Percentiles rank a stretch among this genome's conserved stretches.
phyloP scores from a whole-genome alignment of 2,329 filamentous ascomycete species.

The Eutypella sp. region DNA sequence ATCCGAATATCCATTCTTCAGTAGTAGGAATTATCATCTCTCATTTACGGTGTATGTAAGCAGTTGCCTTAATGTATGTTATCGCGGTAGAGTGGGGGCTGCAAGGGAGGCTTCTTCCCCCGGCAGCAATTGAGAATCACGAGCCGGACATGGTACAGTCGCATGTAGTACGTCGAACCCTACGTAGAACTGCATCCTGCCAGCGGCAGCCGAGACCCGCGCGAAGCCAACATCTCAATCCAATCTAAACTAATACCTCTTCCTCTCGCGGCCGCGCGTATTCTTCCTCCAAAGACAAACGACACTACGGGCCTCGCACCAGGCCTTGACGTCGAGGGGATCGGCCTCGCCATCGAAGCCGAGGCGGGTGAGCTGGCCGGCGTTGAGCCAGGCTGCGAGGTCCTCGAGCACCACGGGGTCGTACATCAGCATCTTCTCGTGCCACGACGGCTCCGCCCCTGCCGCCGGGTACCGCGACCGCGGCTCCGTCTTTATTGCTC shows the following conservation, averaged over 20 bases:
- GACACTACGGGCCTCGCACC: conserved; percentile 84
- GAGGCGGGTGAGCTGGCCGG: conserved; percentile 56
- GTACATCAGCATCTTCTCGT: conserved; percentile 91
- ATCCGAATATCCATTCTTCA: too few relatives aligned
- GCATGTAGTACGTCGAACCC: too few relatives aligned
- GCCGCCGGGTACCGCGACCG: conserved; percentile 42
- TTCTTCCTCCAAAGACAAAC: conserved; percentile 73
- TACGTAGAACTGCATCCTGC: too few relatives aligned
- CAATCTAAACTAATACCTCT: conserved; percentile 32
- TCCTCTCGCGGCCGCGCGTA: conserved; percentile 47
- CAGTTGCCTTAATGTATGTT: too few relatives aligned
- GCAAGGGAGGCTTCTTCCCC: too few relatives aligned
- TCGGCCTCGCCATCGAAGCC: conserved; percentile 63
- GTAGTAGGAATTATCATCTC: too few relatives aligned
- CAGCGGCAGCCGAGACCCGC: too few relatives aligned
- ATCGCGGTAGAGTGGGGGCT: too few relatives aligned
- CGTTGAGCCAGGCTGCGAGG: conserved; percentile 76
- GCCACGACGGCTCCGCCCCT: conserved; percentile 69
- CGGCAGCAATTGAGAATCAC: too few relatives aligned
- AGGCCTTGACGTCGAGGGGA: conserved; percentile 68
- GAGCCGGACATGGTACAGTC: too few relatives aligned
- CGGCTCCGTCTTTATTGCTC: conserved; percentile 47
- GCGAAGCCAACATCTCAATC: not conserved
- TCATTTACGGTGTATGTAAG: too few relatives aligned
- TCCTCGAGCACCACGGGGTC: conserved; percentile 89